phyloP scores from a whole-genome alignment of 2,329 filamentous ascomycete genomes.

The Fusarium buharicum region DNA sequence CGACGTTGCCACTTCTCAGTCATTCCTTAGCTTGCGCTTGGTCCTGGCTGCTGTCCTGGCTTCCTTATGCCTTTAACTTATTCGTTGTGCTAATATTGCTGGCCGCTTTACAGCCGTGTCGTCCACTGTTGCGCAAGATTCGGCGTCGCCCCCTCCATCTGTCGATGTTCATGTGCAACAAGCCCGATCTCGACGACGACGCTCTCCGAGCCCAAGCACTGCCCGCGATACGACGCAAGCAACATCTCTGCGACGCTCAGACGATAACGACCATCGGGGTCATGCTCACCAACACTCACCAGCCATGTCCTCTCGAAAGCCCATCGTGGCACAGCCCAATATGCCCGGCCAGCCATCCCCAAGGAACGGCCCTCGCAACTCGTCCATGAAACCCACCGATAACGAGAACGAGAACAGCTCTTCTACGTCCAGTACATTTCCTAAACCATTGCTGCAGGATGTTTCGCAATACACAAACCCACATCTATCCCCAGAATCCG shows the following conservation, averaged over 20 bases:
- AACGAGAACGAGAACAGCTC: conserved; percentile 56
- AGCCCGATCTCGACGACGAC: conserved; percentile 61
- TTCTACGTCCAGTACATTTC: conserved; percentile 53
- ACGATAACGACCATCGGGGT: conserved; percentile 55
- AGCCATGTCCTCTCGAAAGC: conserved; percentile 57
- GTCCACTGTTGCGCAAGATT: conserved; percentile 50
- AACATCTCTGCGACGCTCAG: conserved; percentile 56
- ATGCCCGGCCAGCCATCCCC: conserved; percentile 46
- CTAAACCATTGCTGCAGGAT: conserved; percentile 70
- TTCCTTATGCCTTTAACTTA: neutral
- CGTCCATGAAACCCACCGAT: conserved; percentile 45
- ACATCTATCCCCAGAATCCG: conserved; percentile 67
- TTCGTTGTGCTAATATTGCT: conserved; percentile 46
- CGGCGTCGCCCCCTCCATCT: conserved; percentile 66
- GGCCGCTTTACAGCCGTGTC: conserved; percentile 47
- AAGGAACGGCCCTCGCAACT: conserved; percentile 45
- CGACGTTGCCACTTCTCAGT: conserved; percentile 26
- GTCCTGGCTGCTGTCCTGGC: conserved; percentile 24
- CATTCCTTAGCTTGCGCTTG: neutral
- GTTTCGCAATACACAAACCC: conserved; percentile 73
- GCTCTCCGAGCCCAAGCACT: conserved; percentile 66
- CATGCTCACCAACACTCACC: conserved; percentile 52
- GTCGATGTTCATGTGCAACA: conserved; percentile 63
- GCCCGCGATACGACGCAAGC: conserved; percentile 57
- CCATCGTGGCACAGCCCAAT: conserved; percentile 60